Percentiles rank a stretch among this genome's conserved stretches.
These are phyloP conservation scores for Pythium aquatile DNA, from an alignment of 352 stramenopile genomes.

Conservation along the genomic window DNA sequence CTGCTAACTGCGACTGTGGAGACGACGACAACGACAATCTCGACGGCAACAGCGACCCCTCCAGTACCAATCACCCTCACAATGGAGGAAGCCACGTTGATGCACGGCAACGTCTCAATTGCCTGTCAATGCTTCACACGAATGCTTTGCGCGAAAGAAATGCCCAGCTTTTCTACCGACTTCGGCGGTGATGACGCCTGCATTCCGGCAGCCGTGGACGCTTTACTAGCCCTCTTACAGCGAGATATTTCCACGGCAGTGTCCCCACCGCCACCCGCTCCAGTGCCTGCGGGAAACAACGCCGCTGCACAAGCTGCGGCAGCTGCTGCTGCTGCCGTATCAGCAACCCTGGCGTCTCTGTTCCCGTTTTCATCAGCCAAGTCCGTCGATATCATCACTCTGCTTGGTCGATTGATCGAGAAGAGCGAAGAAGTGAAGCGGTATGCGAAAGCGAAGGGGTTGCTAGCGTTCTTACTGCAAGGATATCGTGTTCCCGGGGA, in stretches of 20 bases:
- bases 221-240: constrained; percentile 39
- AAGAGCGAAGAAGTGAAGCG: constrained; percentile 38
- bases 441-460: constrained; percentile 32
- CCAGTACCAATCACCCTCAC: constrained; percentile 27
- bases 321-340: constrained; percentile 26
- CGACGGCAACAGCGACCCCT: constrained; percentile 12
- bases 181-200: constrained; percentile 2
- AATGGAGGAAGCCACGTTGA: constrained; percentile 27
- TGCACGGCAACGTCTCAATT: constrained; percentile 32
- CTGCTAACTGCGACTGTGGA: constrained; percentile 12
- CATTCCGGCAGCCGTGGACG: constrained; percentile 32
- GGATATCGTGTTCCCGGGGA: constrained; percentile 37
- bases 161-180: constrained; percentile 11
- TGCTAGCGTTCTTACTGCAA: constrained; percentile 42
- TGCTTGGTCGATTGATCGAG: constrained; percentile 53
- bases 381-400: constrained; percentile 37
- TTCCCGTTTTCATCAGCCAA: constrained; percentile 36
- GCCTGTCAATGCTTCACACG: constrained; percentile 41
- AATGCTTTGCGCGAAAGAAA: constrained; percentile 35
- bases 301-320: constrained; percentile 20
- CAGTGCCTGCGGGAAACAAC: constrained; percentile 10
- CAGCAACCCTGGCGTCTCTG: constrained; percentile 20
- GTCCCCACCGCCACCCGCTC: constrained; percentile 19
- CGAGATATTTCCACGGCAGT: constrained; percentile 33
- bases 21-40: constrained; percentile 16